phyloP scores from a whole-genome alignment of 768 basidiomycete genomes.

The Russula olivacea region DNA sequence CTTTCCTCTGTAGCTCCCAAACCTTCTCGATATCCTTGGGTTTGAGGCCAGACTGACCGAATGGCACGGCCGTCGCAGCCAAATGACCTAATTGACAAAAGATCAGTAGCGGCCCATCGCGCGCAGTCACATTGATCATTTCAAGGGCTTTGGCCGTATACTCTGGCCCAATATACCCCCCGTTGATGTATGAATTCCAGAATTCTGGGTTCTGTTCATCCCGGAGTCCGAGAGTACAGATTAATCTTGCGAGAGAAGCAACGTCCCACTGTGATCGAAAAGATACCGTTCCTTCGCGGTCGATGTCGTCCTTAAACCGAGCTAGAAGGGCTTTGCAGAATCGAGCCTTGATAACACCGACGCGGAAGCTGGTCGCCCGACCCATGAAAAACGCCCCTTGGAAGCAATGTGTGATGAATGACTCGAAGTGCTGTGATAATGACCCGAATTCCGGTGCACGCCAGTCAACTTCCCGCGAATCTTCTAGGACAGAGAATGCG shows the following conservation, averaged over 20 bases:
- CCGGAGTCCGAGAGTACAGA: background rate
- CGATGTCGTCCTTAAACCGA: background rate
- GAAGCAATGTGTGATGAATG: constrained; percentile 1
- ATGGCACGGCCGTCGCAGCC: background rate
- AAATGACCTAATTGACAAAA: constrained; percentile 7
- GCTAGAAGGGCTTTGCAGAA: constrained; percentile 3
- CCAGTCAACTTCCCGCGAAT: constrained; percentile 13
- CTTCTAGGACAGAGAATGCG: background rate
- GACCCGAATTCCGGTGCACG: constrained; percentile 11
- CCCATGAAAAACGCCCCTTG: constrained; percentile 9
- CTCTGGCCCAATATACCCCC: background rate
- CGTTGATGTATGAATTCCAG: background rate
- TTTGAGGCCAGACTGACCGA: background rate
- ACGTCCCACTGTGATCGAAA: constrained; percentile 17
- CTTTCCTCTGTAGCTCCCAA: background rate
- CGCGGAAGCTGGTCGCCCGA: background rate
- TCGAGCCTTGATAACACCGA: constrained; percentile 2
- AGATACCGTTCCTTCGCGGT: background rate
- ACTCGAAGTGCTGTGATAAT: constrained; percentile 9
- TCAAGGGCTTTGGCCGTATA: constrained; percentile 6
- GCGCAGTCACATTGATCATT: background rate
- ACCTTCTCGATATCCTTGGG: constrained; percentile 1
- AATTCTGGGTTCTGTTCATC: background rate
- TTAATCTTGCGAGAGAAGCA: constrained; percentile 8
- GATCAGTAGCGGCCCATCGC: constrained; percentile 15